Evolutionary conservation across 805 yeast species (phyloP).

Genomic region (Candida saitoana): DNA sequence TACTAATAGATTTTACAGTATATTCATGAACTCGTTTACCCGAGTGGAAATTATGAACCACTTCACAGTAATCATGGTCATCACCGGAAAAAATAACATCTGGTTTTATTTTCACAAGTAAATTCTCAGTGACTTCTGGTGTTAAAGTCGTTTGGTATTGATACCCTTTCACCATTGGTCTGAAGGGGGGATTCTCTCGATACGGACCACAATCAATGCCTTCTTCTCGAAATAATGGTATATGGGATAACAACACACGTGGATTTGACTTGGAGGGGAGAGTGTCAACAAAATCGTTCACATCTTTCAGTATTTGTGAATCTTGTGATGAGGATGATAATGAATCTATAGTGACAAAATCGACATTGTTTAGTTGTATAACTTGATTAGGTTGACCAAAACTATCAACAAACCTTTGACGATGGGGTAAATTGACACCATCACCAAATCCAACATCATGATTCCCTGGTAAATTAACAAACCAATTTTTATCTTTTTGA

Average conservation of each 20-base stretch:
- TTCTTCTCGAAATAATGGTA: conserved; percentile 76
- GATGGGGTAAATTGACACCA: conserved; percentile 42
- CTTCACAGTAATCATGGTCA: conserved; percentile 93
- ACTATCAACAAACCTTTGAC: conserved; percentile 23
- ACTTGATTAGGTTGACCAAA: conserved; percentile 33
- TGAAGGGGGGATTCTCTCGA: conserved; percentile 55
- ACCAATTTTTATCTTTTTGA: conserved; percentile 22
- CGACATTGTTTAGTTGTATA: conserved; percentile 26
- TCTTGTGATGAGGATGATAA: conserved; percentile 65
- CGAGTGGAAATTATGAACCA: conserved; percentile 42
- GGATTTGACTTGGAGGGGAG: conserved; percentile 35
- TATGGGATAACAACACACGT: conserved; percentile 73
- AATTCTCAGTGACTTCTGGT: conserved; percentile 49
- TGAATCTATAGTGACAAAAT: conserved; percentile 58
- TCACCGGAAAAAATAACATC: conserved; percentile 80
- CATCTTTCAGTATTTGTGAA: conserved; percentile 42
- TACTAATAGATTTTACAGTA: conserved; percentile 36
- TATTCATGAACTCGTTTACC: conserved; percentile 23
- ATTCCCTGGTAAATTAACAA: conserved; percentile 67
- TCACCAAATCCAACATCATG: conserved; percentile 95
- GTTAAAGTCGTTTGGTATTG: conserved; percentile 87
- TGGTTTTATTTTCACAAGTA: conserved; percentile 62
- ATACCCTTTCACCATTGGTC: conserved; percentile 61
- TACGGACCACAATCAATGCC: conserved; percentile 64
- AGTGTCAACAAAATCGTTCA: conserved; percentile 50